Evolutionary conservation across 148 eudicot genomes (phyloP).

Genomic region (Polygonum maritimum): DNA sequence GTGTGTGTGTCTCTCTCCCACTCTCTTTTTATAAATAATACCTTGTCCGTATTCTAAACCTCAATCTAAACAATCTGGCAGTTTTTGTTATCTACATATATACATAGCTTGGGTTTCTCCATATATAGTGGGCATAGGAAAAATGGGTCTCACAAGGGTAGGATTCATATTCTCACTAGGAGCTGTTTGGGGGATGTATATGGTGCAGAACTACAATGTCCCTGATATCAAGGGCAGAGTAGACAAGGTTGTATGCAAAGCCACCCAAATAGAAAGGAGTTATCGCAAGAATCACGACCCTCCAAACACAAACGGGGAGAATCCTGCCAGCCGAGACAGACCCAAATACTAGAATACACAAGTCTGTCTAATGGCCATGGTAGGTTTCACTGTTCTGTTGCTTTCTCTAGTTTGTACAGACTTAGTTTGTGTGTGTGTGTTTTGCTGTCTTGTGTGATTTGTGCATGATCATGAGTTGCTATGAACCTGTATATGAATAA

Average conservation of each 20-base stretch:
- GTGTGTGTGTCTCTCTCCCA: background rate
- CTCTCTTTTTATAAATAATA: background rate
- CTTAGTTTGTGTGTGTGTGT: too few relatives aligned
- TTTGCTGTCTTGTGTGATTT: background rate
- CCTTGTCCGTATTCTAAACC: background rate
- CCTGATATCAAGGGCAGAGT: slow-evolving; percentile 14
- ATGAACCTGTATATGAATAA: background rate
- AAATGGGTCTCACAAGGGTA: slow-evolving; percentile 15
- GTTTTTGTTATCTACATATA: background rate
- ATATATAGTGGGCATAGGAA: background rate
- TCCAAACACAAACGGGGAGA: background rate
- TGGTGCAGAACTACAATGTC: slow-evolving; percentile 18
- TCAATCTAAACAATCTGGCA: background rate
- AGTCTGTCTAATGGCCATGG: background rate
- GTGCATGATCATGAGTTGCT: background rate
- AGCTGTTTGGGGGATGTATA: slow-evolving; percentile 18
- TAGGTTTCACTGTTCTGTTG: background rate
- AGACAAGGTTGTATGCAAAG: slow-evolving; percentile 1
- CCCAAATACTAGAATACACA: background rate
- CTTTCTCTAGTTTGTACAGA: too few relatives aligned
- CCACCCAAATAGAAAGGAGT: slow-evolving; percentile 14
- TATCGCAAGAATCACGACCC: slow-evolving; percentile 13
- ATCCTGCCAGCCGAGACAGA: background rate
- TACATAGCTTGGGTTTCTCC: background rate
- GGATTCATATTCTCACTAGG: slow-evolving; percentile 20